Conservation (phyloP, 2,329 filamentous ascomycete species). For the Proliferodiscus dingleyae region DNA sequence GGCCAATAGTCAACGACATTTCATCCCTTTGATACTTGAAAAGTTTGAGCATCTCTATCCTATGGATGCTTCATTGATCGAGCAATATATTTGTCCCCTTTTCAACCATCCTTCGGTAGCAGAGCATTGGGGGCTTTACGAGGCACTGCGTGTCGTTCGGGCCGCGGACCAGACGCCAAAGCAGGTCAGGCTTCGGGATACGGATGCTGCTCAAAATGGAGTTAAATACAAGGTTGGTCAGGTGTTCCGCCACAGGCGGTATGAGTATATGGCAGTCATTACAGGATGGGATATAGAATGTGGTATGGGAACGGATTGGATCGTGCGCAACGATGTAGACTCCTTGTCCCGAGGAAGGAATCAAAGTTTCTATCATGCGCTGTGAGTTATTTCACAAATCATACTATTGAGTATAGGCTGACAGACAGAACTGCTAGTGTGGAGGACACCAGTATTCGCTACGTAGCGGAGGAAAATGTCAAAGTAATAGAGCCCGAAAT, state of each 20-base stretch:
- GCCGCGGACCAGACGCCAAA: slow-evolving; percentile 51
- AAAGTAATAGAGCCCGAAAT: slow-evolving; percentile 50
- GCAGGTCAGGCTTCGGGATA: slow-evolving; percentile 34
- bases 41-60: slow-evolving; percentile 34
- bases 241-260: slow-evolving; percentile 77
- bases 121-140: slow-evolving; percentile 36
- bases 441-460: slow-evolving; percentile 63
- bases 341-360: slow-evolving; percentile 51
- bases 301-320: slow-evolving; percentile 54
- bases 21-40: slow-evolving; percentile 33
- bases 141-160: slow-evolving; percentile 51
- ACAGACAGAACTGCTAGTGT: slow-evolving; percentile 43
- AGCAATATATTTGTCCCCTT: slow-evolving; percentile 33
- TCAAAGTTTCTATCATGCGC: slow-evolving; percentile 78
- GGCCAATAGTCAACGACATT: slow-evolving; percentile 25
- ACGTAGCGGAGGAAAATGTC: slow-evolving; percentile 80
- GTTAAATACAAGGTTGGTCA: slow-evolving; percentile 72
- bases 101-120: slow-evolving; percentile 29
- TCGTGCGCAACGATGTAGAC: slow-evolving; percentile 59
- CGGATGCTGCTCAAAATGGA: slow-evolving; percentile 23
- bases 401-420: slow-evolving; percentile 11
- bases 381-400: slow-evolving; percentile 56
- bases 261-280: slow-evolving; percentile 74
- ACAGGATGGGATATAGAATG: slow-evolving; percentile 71
- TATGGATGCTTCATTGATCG: slow-evolving; percentile 35